phyloP scores from a whole-genome alignment of 2,329 filamentous ascomycete species.

The Arthrobotrys megalospora region DNA sequence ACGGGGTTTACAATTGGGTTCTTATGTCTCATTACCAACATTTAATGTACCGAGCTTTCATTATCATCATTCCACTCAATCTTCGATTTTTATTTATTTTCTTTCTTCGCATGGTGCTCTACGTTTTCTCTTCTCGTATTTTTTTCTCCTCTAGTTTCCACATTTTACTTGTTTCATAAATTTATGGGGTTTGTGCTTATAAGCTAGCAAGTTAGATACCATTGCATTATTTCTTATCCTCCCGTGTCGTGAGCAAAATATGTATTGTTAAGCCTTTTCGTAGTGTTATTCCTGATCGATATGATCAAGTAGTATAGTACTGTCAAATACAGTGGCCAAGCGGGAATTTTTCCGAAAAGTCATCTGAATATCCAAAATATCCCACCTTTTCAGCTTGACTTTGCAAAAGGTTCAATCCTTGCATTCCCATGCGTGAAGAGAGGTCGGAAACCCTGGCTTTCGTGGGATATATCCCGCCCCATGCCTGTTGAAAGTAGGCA shows the following conservation, averaged over 20 bases:
- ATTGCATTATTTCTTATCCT: slow-evolving; percentile 39
- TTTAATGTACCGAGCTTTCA: slow-evolving; percentile 52
- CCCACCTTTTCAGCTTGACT: slow-evolving; percentile 8
- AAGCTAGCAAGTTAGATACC: slow-evolving; percentile 50
- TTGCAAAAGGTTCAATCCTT: slow-evolving; percentile 35
- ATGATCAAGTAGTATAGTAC: slow-evolving; percentile 1
- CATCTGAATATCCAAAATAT: slow-evolving; percentile 24
- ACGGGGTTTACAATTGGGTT: slow-evolving; percentile 61
- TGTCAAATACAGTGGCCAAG: slow-evolving; percentile 30
- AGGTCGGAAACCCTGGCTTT: slow-evolving; percentile 27
- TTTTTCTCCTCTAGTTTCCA: neutral
- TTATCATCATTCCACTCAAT: slow-evolving; percentile 38
- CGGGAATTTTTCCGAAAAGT: slow-evolving; percentile 57
- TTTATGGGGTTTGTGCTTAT: slow-evolving; percentile 16
- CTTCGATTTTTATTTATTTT: slow-evolving; percentile 12
- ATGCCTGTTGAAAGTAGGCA: slow-evolving; percentile 43
- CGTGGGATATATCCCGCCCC: slow-evolving; percentile 37
- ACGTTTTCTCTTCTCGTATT: slow-evolving; percentile 34
- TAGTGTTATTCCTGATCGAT: neutral
- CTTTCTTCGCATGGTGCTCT: slow-evolving; percentile 33
- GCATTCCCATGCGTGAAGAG: slow-evolving; percentile 46
- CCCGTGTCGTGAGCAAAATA: slow-evolving; percentile 2
- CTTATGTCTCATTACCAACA: slow-evolving; percentile 52
- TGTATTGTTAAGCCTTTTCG: neutral
- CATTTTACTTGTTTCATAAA: slow-evolving; percentile 19